Evolutionary conservation across 73 alveolate genomes (phyloP).

Genomic region (Symbiodinium natans): DNA sequence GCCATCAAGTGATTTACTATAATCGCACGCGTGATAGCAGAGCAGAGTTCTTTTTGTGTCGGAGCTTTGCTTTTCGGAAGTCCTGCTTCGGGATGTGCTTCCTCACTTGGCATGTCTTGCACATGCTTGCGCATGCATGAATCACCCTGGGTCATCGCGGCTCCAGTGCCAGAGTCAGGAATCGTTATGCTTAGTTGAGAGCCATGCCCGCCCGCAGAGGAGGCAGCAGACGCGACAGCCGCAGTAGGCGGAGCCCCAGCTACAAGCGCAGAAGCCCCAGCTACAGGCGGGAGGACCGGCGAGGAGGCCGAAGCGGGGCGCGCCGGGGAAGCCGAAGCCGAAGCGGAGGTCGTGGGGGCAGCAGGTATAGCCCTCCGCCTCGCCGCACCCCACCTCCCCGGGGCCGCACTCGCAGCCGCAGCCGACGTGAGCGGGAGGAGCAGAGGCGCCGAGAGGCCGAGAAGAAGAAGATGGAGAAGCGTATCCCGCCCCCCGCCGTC

Average conservation of each 20-base stretch:
- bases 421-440: constrained; percentile 50
- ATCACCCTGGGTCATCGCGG: too few species aligned
- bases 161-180: too few species aligned
- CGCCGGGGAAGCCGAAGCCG: constrained; percentile 36
- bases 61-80: too few species aligned
- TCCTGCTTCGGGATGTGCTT: too few species aligned
- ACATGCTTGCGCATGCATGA: too few species aligned
- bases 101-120: too few species aligned
- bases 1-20: too few species aligned
- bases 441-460: constrained; percentile 67
- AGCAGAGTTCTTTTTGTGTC: too few species aligned
- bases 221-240: constrained; percentile 37
- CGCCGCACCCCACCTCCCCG: constrained; percentile 82
- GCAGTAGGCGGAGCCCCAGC: constrained; percentile 33
- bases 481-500: constrained; percentile 89
- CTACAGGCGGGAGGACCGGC: constrained; percentile 25
- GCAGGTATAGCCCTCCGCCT: constrained; percentile 53
- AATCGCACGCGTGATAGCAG: too few species aligned
- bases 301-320: constrained; percentile 34
- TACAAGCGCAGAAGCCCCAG: not conserved
- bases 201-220: constrained; percentile 76
- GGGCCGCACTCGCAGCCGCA: constrained; percentile 37
- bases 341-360: constrained; percentile 41
- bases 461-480: constrained; percentile 87
- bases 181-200: not conserved